phyloP scores from a whole-genome alignment of 2,329 filamentous ascomycete species.

The Fonsecaea monophora region DNA sequence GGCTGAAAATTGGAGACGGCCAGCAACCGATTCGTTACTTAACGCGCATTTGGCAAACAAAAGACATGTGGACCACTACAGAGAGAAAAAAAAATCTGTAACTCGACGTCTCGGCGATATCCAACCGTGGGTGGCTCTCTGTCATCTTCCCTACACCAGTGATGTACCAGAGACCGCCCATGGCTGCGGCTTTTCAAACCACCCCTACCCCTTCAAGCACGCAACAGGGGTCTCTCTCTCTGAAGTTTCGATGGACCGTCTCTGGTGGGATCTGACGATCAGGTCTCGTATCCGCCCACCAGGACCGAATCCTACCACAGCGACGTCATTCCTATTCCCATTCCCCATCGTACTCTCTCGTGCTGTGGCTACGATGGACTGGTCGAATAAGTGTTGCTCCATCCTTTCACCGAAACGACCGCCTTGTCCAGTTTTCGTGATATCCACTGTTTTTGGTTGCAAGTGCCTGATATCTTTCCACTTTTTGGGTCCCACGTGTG shows the following conservation, averaged over 20 bases:
- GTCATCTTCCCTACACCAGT: neutral
- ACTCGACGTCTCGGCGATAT: constrained; percentile 4
- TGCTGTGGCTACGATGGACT: neutral
- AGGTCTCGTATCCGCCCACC: constrained; percentile 19
- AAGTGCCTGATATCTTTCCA: constrained; percentile 29
- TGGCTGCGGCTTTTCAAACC: constrained; percentile 10
- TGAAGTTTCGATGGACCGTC: neutral
- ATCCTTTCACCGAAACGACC: constrained; percentile 17
- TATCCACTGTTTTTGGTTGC: constrained; percentile 34
- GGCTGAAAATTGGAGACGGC: constrained; percentile 6
- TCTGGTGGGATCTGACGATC: too few species aligned
- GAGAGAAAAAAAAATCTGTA: neutral
- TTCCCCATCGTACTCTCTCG: neutral
- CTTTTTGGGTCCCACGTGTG: constrained; percentile 32
- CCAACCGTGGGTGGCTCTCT: neutral
- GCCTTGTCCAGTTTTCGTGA: constrained; percentile 31
- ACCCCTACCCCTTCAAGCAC: neutral
- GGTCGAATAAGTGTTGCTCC: constrained; percentile 10
- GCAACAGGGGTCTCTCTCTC: neutral
- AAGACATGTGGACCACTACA: neutral
- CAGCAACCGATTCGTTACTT: neutral
- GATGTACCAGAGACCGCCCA: neutral
- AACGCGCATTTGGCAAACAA: neutral
- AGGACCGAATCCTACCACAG: constrained; percentile 10
- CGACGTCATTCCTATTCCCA: constrained; percentile 28